These are phyloP conservation scores for Maudiozyma bulderi DNA, from an alignment of 805 yeast genomes.

Conservation along the genomic window DNA sequence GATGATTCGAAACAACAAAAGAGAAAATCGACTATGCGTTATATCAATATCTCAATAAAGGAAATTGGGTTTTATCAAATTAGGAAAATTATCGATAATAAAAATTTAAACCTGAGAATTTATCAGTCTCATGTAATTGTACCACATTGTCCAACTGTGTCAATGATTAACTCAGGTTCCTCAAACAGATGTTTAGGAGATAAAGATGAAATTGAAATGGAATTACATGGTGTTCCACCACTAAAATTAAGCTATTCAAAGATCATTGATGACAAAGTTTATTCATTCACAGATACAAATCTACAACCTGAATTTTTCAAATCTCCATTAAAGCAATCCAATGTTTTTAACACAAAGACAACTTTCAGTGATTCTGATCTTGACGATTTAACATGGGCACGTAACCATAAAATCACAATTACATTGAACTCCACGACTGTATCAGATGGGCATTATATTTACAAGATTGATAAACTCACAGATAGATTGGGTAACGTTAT, in stretches of 20 bases:
- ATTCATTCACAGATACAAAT: constrained; percentile 32
- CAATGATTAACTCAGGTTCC: constrained; percentile 34
- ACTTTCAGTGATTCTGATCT: constrained; percentile 29
- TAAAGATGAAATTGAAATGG: constrained; percentile 41
- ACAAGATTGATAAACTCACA: constrained; percentile 45
- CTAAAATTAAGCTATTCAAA: constrained; percentile 49
- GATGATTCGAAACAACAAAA: not conserved
- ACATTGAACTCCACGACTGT: constrained; percentile 34
- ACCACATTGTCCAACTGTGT: constrained; percentile 70
- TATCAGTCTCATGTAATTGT: constrained; percentile 54
- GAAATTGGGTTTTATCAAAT: constrained; percentile 75
- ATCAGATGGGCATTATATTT: constrained; percentile 45
- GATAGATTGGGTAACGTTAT: constrained; percentile 61
- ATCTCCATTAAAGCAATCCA: constrained; percentile 37
- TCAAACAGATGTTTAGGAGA: constrained; percentile 57
- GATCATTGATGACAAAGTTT: constrained; percentile 28
- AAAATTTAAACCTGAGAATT: constrained; percentile 50
- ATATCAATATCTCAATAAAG: constrained; percentile 53
- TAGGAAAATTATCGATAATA: constrained; percentile 54
- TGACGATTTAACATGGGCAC: constrained; percentile 34
- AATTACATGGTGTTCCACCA: constrained; percentile 73
- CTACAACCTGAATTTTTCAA: constrained; percentile 42
- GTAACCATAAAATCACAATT: constrained; percentile 35
- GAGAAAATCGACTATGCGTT: constrained; percentile 33
- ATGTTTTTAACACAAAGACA: constrained; percentile 9